Evolutionary conservation across 1,284 basidiomycete species (phyloP).

Genomic region (Naganishia sp.): DNA sequence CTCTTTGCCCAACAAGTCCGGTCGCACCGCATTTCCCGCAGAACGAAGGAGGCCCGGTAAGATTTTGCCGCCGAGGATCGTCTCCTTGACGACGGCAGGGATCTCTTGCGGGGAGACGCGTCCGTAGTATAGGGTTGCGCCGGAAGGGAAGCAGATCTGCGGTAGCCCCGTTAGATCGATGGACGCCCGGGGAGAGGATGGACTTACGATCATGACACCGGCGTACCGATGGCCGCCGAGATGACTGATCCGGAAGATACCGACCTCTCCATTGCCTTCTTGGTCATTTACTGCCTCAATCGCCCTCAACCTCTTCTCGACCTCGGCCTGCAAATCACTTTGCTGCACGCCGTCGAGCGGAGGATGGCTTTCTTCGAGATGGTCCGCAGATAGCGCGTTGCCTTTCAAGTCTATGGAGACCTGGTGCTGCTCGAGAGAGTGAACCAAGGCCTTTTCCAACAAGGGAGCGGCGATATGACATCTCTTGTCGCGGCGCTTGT

Average conservation of each 20-base stretch:
- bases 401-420: constrained; percentile 51
- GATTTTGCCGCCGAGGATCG: constrained; percentile 77
- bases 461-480: constrained; percentile 83
- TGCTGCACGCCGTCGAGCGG: constrained; percentile 62
- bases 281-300: constrained; percentile 53
- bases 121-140: constrained; percentile 87
- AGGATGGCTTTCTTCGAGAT: constrained; percentile 58
- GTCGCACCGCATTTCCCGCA: constrained; percentile 66
- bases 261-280: constrained; percentile 59
- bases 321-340: constrained; percentile 55
- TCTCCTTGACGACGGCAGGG: constrained; percentile 80
- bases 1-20: constrained; percentile 26
- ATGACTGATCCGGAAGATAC: constrained; percentile 83
- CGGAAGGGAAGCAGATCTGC: constrained; percentile 81
- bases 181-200: no score
- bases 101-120: constrained; percentile 86
- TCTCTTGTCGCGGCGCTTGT: constrained; percentile 85
- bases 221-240: constrained; percentile 88
- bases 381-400: constrained; percentile 61
- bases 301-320: constrained; percentile 58
- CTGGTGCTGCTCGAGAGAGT: constrained; percentile 45
- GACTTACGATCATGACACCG: constrained; percentile 81
- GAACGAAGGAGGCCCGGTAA: constrained; percentile 79
- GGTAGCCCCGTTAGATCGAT: no score
- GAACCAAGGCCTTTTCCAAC: constrained; percentile 60